phyloP scores from a whole-genome alignment of 352 stramenopile species.

The Pythium plurisporium region DNA sequence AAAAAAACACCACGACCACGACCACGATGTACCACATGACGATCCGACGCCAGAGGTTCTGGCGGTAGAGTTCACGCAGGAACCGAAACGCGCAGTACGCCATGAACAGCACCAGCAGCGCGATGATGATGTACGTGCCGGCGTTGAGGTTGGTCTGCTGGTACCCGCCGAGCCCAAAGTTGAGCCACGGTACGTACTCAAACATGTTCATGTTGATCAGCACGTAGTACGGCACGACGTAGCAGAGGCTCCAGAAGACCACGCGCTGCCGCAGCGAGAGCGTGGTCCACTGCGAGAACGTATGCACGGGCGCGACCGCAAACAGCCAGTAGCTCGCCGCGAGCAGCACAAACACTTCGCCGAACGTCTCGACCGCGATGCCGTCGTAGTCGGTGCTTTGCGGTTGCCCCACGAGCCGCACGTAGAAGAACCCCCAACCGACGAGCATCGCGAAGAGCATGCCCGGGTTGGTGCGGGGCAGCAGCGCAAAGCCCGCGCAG shows the following conservation, averaged over 20 bases:
- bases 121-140: slow-evolving; percentile 62
- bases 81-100: slow-evolving; percentile 32
- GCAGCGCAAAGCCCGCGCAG: slow-evolving; percentile 41
- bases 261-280: slow-evolving; percentile 29
- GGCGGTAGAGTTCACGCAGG: slow-evolving; percentile 42
- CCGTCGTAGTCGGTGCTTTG: slow-evolving; percentile 50
- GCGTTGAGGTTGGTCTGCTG: slow-evolving; percentile 35
- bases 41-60: slow-evolving; percentile 33
- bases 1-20: slow-evolving; percentile 31
- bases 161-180: slow-evolving; percentile 64
- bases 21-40: slow-evolving; percentile 36
- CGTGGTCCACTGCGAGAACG: slow-evolving; percentile 41
- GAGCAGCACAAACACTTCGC: slow-evolving; percentile 63
- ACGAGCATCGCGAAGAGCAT: slow-evolving; percentile 56
- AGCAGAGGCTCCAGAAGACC: slow-evolving; percentile 56
- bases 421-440: slow-evolving; percentile 71
- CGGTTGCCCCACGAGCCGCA: slow-evolving; percentile 56
- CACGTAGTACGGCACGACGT: slow-evolving; percentile 62
- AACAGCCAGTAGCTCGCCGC: slow-evolving; percentile 45
- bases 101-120: slow-evolving; percentile 28
- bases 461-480: slow-evolving; percentile 34
- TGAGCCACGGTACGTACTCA: slow-evolving; percentile 69
- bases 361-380: slow-evolving; percentile 46
- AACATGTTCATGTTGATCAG: slow-evolving; percentile 78
- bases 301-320: slow-evolving; percentile 32